These are phyloP conservation scores for Xenoacremonium recifei DNA, from an alignment of 2,329 filamentous ascomycete species.

Conservation along the genomic window DNA sequence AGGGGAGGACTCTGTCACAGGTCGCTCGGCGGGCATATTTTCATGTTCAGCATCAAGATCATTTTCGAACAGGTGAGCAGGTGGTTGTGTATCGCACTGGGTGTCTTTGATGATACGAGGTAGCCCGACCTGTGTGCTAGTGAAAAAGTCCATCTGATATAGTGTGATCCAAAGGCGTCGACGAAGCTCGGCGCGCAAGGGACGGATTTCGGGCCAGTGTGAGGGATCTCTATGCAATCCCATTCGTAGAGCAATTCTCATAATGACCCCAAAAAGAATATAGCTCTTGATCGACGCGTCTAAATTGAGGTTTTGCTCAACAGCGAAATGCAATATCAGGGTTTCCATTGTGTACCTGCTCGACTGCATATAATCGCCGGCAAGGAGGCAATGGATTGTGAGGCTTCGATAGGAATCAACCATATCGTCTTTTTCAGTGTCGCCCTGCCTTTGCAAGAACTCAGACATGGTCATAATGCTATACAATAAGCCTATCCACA, in stretches of 20 bases:
- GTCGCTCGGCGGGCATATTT: conserved; percentile 2
- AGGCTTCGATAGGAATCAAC: conserved; percentile 13
- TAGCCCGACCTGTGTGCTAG: conserved; percentile 15
- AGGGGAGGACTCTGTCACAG: conserved; percentile 2
- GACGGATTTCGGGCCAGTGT: conserved; percentile 15
- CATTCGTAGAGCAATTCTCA: conserved; percentile 17
- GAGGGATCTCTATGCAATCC: conserved; percentile 16
- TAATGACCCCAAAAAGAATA: conserved; percentile 13
- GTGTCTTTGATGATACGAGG: conserved; percentile 18
- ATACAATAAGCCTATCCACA: conserved; percentile 6
- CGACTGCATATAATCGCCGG: conserved; percentile 15
- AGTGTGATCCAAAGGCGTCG: conserved; percentile 14
- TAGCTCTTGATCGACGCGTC: conserved; percentile 13
- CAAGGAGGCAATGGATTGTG: conserved; percentile 16
- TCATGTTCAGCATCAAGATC: conserved; percentile 6
- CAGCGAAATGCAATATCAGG: conserved; percentile 13
- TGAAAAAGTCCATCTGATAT: conserved; percentile 20
- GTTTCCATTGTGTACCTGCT: conserved; percentile 16
- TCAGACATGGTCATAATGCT: conserved; percentile 7
- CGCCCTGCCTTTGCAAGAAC: conserved; percentile 3
- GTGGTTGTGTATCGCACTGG: conserved; percentile 12
- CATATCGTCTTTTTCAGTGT: conserved; percentile 1
- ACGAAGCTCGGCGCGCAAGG: conserved; percentile 14
- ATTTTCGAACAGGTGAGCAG: conserved; percentile 7
- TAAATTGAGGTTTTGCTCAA: conserved; percentile 13